phyloP scores from a whole-genome alignment of 2,329 filamentous ascomycete species.

The Camillea tinctor region DNA sequence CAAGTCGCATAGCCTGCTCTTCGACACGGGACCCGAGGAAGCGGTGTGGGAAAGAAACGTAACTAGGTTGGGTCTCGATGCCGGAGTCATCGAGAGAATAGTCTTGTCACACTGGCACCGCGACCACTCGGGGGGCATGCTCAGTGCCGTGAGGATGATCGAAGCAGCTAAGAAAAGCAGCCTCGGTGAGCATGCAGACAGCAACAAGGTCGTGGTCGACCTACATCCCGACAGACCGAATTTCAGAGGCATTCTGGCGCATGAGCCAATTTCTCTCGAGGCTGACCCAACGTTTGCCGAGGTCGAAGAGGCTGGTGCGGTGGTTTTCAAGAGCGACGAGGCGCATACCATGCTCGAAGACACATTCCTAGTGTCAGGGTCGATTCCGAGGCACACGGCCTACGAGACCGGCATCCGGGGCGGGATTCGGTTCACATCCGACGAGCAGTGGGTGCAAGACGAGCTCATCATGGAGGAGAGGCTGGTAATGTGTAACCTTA shows the following conservation, averaged over 20 bases:
- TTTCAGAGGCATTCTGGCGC: slow-evolving; percentile 46
- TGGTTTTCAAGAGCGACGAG: slow-evolving; percentile 37
- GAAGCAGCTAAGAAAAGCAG: slow-evolving; percentile 37
- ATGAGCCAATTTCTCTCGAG: slow-evolving; percentile 47
- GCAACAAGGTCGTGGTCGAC: slow-evolving; percentile 39
- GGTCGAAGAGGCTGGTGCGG: slow-evolving; percentile 41
- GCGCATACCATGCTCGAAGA: slow-evolving; percentile 47
- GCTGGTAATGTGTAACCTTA: slow-evolving; percentile 52
- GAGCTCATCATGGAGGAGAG: slow-evolving; percentile 52
- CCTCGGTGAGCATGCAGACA: slow-evolving; percentile 8
- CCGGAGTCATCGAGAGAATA: slow-evolving; percentile 44
- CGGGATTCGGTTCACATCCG: slow-evolving; percentile 27
- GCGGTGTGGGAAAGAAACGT: slow-evolving; percentile 50
- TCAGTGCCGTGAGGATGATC: slow-evolving; percentile 48
- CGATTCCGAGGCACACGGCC: slow-evolving; percentile 47
- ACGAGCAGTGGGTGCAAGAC: slow-evolving; percentile 45
- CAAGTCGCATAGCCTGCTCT: slow-evolving; percentile 46
- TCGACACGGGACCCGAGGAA: slow-evolving; percentile 54
- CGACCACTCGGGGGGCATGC: slow-evolving; percentile 53
- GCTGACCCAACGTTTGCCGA: slow-evolving; percentile 52
- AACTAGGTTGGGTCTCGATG: slow-evolving; percentile 40
- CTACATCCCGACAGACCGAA: slow-evolving; percentile 52
- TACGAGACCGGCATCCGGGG: slow-evolving; percentile 51
- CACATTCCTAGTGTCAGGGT: slow-evolving; percentile 53
- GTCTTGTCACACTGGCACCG: slow-evolving; percentile 55